Evolutionary conservation across 2,329 filamentous ascomycete species (phyloP).

Genomic region (Cadophora luteo-olivacea): DNA sequence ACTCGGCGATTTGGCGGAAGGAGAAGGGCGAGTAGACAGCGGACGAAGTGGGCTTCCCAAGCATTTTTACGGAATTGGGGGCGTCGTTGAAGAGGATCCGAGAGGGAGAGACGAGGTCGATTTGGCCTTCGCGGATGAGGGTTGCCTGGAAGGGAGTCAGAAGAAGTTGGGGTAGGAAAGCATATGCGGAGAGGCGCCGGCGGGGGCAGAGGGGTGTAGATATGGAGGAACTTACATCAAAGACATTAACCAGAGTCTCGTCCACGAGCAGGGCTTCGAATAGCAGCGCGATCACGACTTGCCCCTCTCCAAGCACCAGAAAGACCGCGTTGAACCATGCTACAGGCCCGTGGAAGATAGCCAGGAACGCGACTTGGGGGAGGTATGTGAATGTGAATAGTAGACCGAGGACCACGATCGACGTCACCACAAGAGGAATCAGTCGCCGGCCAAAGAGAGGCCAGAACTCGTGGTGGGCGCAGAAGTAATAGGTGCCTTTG

Average conservation of each 20-base stretch:
- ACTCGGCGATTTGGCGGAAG: constrained; percentile 86
- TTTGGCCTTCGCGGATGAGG: constrained; percentile 75
- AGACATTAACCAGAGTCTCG: constrained; percentile 79
- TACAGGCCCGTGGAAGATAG: constrained; percentile 83
- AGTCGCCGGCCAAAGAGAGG: constrained; percentile 81
- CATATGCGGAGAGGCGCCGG: neutral
- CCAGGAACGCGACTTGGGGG: constrained; percentile 87
- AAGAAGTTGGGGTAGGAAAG: neutral
- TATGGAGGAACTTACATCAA: constrained; percentile 64
- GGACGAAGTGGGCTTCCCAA: constrained; percentile 79
- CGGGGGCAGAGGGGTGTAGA: neutral
- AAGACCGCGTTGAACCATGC: constrained; percentile 93
- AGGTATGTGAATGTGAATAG: constrained; percentile 90
- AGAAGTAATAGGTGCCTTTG: constrained; percentile 83
- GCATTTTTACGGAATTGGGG: constrained; percentile 75
- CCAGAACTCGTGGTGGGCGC: constrained; percentile 78
- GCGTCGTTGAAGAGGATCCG: constrained; percentile 71
- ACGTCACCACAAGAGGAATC: constrained; percentile 82
- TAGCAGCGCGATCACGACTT: constrained; percentile 49
- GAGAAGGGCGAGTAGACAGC: constrained; percentile 90
- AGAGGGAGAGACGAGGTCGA: constrained; percentile 70
- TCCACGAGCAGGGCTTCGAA: constrained; percentile 86
- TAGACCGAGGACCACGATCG: constrained; percentile 80
- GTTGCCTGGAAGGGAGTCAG: constrained; percentile 55
- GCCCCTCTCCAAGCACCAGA: constrained; percentile 79